Evolutionary conservation across 2,329 filamentous ascomycete species (phyloP), one percentile per base, ranked within the genome.

Genomic region (Dothideomycetes sp.): DNA sequence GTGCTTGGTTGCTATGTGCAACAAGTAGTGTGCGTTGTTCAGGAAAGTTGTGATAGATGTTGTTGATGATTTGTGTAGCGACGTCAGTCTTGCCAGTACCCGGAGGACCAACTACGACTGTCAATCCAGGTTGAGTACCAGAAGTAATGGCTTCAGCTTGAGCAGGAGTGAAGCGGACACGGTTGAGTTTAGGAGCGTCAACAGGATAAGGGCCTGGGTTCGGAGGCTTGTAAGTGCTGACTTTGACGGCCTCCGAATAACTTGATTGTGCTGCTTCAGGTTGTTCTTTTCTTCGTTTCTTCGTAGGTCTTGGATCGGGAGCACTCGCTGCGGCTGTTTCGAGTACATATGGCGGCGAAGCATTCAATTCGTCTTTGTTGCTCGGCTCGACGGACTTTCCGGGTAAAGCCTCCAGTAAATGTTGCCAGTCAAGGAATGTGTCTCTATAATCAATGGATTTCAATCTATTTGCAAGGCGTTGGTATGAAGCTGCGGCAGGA

Each of bases 51-150:
- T 96, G 89, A 58, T 98, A 98, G 52, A 98, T 83, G 60, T 96
- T 95, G 67, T 85, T 95, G 64, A 98, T 98, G 58, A 96, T 93
- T 61, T 98, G 91, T 4, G 89, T 95, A 33, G 87, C 88, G 39
- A 98, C 91, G 62, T 98, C 91, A n/a, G 91, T 98, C 68, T 98
- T 98, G 47, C 93, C 91, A 5, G 91, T 98, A 41, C 91, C 91
- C 6, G 91, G 91, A 40, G 91, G 91, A 1, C 91, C 91, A 47
- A 98, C 85, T 51, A 98, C 82, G 33, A 98, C 76, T 1, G 89
- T 95, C 37, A 98, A 71, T 15, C 93, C 91, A 24, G 91, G 89
- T 54, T 98, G 93, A 5, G 85, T 88, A 15, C 91, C 91, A 28
- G 89, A 95, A 45, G 84, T 79, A 53, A 98, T 91, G 18, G 91